phyloP scores from a whole-genome alignment of 2,329 filamentous ascomycete species.

The Ceratocystis cacaofunesta region DNA sequence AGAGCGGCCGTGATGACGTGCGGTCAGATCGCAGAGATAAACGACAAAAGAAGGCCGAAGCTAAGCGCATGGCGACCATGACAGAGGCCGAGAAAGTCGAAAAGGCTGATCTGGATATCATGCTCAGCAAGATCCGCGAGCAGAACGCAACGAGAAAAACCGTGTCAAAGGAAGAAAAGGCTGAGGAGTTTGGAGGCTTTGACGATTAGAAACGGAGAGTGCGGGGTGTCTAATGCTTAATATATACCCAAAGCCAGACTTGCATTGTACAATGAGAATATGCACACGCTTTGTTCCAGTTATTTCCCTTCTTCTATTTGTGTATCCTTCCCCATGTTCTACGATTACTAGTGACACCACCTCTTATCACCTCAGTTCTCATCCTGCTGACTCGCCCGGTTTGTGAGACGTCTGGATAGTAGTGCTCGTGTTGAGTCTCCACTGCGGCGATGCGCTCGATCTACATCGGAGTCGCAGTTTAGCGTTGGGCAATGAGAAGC shows the following conservation, averaged over 20 bases:
- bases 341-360: not conserved
- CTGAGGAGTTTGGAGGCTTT: conserved; percentile 46
- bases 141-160: conserved; percentile 34
- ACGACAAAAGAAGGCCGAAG: conserved; percentile 48
- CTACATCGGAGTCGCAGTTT: not conserved
- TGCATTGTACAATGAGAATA: not conserved
- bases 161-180: conserved; percentile 23
- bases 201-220: conserved; percentile 27
- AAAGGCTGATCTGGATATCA: conserved; percentile 44
- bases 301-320: not conserved
- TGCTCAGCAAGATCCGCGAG: conserved; percentile 49
- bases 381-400: not conserved
- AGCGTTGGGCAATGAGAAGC: not conserved
- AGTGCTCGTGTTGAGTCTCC: conserved; percentile 15
- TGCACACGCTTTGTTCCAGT: not conserved
- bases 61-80: conserved; percentile 47
- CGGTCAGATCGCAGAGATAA: conserved; percentile 49
- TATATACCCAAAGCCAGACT: conserved; percentile 6
- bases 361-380: not conserved
- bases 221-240: not conserved
- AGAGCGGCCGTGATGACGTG: conserved; percentile 49
- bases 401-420: conserved; percentile 10
- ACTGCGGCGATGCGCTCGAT: conserved; percentile 5
- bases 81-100: conserved; percentile 54
- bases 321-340: not conserved